A percentile compares a stretch with the other conserved stretches of the same genome.
These are phyloP conservation scores for Xylaria sp. DNA, from an alignment of 2,329 filamentous ascomycete genomes.

Conservation along the genomic window DNA sequence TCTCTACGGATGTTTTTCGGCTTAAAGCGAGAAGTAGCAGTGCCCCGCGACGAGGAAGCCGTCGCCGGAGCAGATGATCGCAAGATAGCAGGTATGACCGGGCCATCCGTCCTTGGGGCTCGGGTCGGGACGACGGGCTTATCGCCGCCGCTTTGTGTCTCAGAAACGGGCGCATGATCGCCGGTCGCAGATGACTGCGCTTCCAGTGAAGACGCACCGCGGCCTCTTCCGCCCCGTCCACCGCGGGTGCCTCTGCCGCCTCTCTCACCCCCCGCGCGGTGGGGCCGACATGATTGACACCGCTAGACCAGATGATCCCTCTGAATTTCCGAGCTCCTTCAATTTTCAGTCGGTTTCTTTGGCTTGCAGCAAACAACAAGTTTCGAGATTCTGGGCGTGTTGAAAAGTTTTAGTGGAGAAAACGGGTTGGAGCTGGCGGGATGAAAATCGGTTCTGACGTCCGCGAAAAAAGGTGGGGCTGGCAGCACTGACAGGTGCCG, in stretches of 20 bases:
- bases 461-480: neutral
- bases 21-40: conserved; percentile 37
- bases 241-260: conserved; percentile 21
- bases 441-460: neutral
- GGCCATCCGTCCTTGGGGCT: conserved; percentile 9
- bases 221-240: conserved; percentile 20
- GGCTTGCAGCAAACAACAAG: neutral
- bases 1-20: conserved; percentile 47
- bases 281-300: conserved; percentile 25
- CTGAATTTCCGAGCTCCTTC: neutral
- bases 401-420: conserved; percentile 31
- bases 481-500: too few relatives aligned
- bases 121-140: conserved; percentile 8
- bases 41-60: conserved; percentile 34
- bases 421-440: neutral
- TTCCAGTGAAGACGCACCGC: conserved; percentile 16
- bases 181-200: conserved; percentile 11
- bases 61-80: conserved; percentile 32
- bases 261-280: conserved; percentile 18
- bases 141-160: conserved; percentile 1
- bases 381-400: conserved; percentile 3
- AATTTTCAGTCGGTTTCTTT: too few relatives aligned
- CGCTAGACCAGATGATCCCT: neutral
- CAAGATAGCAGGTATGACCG: conserved; percentile 12
- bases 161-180: conserved; percentile 10